Percentiles rank a stretch among this genome's conserved stretches.
Conservation (phyloP, 2,329 filamentous ascomycete species). For the Fusarium keratoplasticum region DNA sequence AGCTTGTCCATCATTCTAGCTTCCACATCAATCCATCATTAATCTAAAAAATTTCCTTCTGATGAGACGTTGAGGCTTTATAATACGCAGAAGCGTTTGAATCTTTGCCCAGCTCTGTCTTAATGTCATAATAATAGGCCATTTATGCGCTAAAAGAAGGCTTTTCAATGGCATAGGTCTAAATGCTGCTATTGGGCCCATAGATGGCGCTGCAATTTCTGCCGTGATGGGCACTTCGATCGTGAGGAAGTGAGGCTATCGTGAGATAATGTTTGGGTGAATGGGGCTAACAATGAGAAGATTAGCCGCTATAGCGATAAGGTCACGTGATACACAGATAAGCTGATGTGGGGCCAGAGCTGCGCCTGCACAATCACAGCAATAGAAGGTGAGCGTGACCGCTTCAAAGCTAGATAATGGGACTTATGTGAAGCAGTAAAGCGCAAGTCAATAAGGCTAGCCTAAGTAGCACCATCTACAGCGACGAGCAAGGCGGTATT, state of each 20-base stretch:
- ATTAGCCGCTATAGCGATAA: background rate
- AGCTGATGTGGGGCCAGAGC: no score
- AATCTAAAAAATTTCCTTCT: no score
- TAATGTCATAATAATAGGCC: no score
- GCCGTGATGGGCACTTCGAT: background rate
- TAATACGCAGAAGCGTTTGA: no score
- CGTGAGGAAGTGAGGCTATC: background rate
- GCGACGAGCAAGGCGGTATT: background rate
- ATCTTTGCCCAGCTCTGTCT: no score
- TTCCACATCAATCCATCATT: no score
- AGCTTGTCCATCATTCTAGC: background rate
- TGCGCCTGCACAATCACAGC: no score
- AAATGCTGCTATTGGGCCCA: background rate
- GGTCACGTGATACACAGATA: background rate
- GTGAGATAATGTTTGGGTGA: background rate
- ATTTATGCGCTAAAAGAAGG: no score
- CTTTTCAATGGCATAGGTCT: no score
- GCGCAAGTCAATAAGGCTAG: background rate
- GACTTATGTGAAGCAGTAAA: background rate
- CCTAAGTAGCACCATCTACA: background rate
- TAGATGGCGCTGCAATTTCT: background rate
- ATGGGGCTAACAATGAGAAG: background rate
- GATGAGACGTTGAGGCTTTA: no score
- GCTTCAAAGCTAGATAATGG: no score
- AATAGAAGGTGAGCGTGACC: no score